These are phyloP conservation scores for Arthrobotrys megalospora DNA, from an alignment of 2,329 filamentous ascomycete species.

Conservation along the genomic window DNA sequence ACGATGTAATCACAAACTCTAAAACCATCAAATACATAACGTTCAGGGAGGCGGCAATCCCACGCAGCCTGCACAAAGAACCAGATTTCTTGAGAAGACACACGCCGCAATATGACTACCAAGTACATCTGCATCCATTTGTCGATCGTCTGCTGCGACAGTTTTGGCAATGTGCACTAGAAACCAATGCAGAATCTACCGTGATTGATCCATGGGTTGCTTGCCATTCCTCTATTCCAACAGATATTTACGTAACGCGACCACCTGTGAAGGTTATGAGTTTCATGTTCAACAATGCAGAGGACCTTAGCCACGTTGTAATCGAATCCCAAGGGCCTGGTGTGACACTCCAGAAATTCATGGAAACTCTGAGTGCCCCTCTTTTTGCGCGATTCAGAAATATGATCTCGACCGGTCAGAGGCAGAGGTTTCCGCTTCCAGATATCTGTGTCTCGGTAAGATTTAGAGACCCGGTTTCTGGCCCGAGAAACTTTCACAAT, in stretches of 20 bases:
- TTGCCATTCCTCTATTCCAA: not conserved
- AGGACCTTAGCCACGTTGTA: not conserved
- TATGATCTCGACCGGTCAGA: not conserved
- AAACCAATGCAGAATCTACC: not conserved
- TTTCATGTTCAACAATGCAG: not conserved
- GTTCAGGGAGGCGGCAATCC: not conserved
- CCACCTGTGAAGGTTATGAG: not conserved
- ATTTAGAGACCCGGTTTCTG: not conserved
- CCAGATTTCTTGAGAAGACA: not conserved
- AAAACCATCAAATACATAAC: conserved; percentile 8
- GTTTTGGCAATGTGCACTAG: not conserved
- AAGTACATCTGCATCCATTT: conserved; percentile 3
- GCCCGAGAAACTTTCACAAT: not conserved
- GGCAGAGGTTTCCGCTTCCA: not conserved
- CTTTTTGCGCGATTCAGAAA: not conserved
- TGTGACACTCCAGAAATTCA: not conserved
- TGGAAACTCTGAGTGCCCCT: not conserved
- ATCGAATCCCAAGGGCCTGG: not conserved
- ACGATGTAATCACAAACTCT: conserved; percentile 1
- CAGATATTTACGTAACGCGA: conserved; percentile 12
- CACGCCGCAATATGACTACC: no score
- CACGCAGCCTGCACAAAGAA: not conserved
- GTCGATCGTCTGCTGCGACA: not conserved
- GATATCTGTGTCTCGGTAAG: not conserved
- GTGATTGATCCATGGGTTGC: not conserved